Percentiles rank a stretch among this genome's conserved stretches.
phyloP scores from a whole-genome alignment of 257 asterid genomes.

The Echites panduratus region DNA sequence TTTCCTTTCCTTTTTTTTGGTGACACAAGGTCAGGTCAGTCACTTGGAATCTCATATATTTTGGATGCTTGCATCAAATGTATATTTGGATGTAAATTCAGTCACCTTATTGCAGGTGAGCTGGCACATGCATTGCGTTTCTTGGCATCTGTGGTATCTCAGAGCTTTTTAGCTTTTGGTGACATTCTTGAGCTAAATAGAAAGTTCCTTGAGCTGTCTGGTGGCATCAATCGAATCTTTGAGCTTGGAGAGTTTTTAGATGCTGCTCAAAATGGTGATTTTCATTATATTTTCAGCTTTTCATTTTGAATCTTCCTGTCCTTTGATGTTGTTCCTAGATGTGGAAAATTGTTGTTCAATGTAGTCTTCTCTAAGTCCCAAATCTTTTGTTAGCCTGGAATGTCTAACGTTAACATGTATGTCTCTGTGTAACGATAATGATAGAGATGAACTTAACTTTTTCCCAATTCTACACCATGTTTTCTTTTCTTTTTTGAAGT shows the following conservation, averaged over 20 bases:
- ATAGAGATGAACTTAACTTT: neutral
- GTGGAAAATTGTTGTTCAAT: neutral
- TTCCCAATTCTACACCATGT: too few relatives aligned
- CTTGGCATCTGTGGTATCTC: conserved; percentile 98
- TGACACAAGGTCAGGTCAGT: conserved; percentile 28
- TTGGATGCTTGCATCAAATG: neutral
- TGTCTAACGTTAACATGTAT: neutral
- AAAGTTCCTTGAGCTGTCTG: conserved; percentile 93
- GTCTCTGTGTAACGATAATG: neutral
- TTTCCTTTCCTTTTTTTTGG: neutral
- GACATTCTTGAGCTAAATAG: conserved; percentile 96
- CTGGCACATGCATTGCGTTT: conserved; percentile 94
- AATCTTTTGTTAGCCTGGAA: neutral
- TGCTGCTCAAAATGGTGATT: conserved; percentile 80
- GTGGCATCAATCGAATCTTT: conserved; percentile 82
- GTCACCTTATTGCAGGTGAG: conserved; percentile 57
- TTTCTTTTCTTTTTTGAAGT: neutral
- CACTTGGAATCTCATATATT: neutral
- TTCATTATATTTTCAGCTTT: conserved; percentile 5
- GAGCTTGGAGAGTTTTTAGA: conserved; percentile 93
- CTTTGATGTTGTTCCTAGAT: neutral
- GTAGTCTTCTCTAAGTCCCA: neutral
- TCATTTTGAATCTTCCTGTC: neutral
- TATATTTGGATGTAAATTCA: neutral
- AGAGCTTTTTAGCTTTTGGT: conserved; percentile 99